These are phyloP conservation scores for Blepharisma japonicum DNA, from an alignment of 73 alveolate species.

Conservation along the genomic window DNA sequence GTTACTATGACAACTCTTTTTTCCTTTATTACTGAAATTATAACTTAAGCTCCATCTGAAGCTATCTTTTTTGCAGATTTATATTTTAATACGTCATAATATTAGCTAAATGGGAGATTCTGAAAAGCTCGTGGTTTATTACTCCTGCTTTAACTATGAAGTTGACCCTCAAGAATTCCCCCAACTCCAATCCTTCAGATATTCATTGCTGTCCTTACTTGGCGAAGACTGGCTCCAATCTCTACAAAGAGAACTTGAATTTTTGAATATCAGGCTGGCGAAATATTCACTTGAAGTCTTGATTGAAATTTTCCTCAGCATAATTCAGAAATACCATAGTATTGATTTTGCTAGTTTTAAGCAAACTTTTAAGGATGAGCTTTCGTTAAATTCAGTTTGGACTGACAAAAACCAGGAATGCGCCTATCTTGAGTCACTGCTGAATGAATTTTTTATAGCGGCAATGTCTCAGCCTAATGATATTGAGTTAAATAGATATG, in stretches of 20 bases:
- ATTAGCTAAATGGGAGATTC: neutral
- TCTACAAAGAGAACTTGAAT: neutral
- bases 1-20: no score
- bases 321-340: neutral
- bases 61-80: no score
- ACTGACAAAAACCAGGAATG: neutral
- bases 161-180: neutral
- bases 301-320: neutral
- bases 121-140: slow-evolving; percentile 14
- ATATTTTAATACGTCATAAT: no score
- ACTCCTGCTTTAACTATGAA: slow-evolving; percentile 9
- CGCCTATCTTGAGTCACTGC: neutral
- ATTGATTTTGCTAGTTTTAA: neutral
- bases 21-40: no score
- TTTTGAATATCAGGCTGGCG: slow-evolving; percentile 13
- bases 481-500: neutral
- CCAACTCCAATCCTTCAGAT: neutral
- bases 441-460: neutral
- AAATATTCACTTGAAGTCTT: neutral
- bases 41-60: no score
- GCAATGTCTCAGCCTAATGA: neutral
- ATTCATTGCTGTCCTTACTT: neutral
- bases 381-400: neutral
- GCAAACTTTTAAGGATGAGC: neutral
- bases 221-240: neutral